Conservation (phyloP, 345 rosid genomes). For the Anacardium occidentale region DNA sequence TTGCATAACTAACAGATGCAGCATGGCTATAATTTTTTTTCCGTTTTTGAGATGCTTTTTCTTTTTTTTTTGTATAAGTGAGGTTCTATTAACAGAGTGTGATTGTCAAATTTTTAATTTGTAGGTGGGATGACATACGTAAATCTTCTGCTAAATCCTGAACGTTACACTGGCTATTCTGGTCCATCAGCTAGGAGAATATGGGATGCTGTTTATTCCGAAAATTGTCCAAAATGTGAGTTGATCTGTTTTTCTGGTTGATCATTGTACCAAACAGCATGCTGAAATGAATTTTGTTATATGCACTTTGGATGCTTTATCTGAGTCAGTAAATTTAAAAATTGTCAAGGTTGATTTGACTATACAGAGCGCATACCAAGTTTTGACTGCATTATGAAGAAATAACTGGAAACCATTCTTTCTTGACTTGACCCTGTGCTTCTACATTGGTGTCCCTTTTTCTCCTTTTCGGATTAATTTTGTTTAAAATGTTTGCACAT, state of each 20-base stretch:
- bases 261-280: background rate
- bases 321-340: background rate
- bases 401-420: background rate
- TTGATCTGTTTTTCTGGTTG: background rate
- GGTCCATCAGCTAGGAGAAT: slow-evolving; percentile 69
- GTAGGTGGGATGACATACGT: slow-evolving; percentile 63
- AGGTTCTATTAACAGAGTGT: background rate
- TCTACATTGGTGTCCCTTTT: background rate
- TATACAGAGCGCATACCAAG: background rate
- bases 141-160: slow-evolving; percentile 60
- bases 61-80: background rate
- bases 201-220: slow-evolving; percentile 63
- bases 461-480: background rate
- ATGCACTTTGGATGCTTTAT: background rate
- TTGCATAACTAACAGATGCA: background rate
- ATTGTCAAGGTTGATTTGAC: background rate
- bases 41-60: background rate
- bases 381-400: background rate
- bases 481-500: background rate
- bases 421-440: background rate
- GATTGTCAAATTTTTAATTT: slow-evolving; percentile 3
- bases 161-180: slow-evolving; percentile 55
- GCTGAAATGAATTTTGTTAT: background rate
- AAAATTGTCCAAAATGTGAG: slow-evolving; percentile 62
- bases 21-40: background rate